A percentile compares a stretch with the other conserved stretches of the same genome.
Conservation (phyloP, 2,329 filamentous ascomycete species). For the Penicillium glabrum region DNA sequence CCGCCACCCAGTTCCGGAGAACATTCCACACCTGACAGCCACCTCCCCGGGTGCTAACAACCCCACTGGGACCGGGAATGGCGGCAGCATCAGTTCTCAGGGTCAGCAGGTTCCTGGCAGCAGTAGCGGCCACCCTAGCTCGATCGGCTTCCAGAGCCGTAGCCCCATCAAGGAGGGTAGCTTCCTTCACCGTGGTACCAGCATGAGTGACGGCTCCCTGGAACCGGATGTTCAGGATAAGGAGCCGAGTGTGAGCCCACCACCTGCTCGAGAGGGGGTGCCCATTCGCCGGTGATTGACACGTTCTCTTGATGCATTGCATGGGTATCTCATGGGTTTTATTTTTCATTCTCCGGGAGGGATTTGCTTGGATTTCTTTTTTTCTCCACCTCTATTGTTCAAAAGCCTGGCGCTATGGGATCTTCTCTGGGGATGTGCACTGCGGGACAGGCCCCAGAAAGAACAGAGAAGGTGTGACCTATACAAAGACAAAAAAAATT, state of each 20-base stretch:
- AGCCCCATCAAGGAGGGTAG: slow-evolving; percentile 90
- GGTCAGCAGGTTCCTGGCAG: slow-evolving; percentile 46
- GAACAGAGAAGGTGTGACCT: slow-evolving; percentile 1
- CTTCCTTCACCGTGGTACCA: slow-evolving; percentile 81
- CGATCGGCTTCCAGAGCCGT: slow-evolving; percentile 56
- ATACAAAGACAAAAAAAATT: background rate
- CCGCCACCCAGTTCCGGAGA: slow-evolving; percentile 91
- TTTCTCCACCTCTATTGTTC: slow-evolving; percentile 11
- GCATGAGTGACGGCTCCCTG: slow-evolving; percentile 51
- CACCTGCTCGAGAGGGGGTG: slow-evolving; percentile 53
- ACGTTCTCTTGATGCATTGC: slow-evolving; percentile 1
- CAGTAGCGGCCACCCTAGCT: slow-evolving; percentile 40
- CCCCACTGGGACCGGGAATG: slow-evolving; percentile 31
- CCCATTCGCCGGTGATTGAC: slow-evolving; percentile 61
- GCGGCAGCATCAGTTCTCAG: slow-evolving; percentile 29
- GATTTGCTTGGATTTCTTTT: slow-evolving; percentile 8
- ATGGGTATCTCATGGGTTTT: slow-evolving; percentile 1
- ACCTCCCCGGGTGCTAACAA: slow-evolving; percentile 51
- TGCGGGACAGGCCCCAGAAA: slow-evolving; percentile 22
- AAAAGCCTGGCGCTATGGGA: slow-evolving; percentile 39
- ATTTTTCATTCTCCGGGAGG: slow-evolving; percentile 14
- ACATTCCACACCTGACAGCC: slow-evolving; percentile 84
- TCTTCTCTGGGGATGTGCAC: slow-evolving; percentile 11
- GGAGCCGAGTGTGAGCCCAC: slow-evolving; percentile 46
- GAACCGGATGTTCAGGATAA: slow-evolving; percentile 49